Percentiles rank a stretch among this genome's conserved stretches.
These are phyloP conservation scores for Telopea speciosissima DNA, from an alignment of 177 flowering plant genomes.

Conservation along the genomic window DNA sequence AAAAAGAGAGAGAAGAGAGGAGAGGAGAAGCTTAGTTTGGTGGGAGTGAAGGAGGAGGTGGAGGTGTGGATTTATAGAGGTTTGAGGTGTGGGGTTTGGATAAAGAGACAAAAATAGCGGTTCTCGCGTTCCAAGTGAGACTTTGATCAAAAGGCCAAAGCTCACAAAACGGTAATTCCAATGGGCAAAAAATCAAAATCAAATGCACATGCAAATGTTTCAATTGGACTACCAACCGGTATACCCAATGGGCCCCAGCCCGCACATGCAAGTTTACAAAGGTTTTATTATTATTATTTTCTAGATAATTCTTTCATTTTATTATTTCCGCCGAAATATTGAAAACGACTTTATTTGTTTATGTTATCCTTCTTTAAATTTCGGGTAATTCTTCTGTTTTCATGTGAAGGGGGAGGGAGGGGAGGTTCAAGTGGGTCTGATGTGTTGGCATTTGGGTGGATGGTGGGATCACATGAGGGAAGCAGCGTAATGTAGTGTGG, in stretches of 20 bases:
- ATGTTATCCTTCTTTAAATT: no score
- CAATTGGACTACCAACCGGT: slow-evolving; percentile 11
- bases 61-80: neutral
- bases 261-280: slow-evolving; percentile 35
- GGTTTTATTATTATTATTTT: slow-evolving; percentile 3
- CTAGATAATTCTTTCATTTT: neutral
- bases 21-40: neutral
- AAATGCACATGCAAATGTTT: slow-evolving; percentile 7
- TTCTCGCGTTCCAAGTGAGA: neutral
- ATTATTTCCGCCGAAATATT: neutral
- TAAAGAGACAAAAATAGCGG: slow-evolving; percentile 8
- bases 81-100: neutral
- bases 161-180: neutral
- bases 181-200: neutral
- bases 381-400: no score
- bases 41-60: neutral
- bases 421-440: no score
- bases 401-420: no score
- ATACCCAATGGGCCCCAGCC: slow-evolving; percentile 21
- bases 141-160: neutral
- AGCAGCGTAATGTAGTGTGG: no score
- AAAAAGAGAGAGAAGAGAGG: neutral
- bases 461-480: no score
- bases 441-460: no score
- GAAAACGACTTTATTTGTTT: neutral